These are phyloP conservation scores for Arthroderma uncinatum DNA, from an alignment of 2,329 filamentous ascomycete species.

Conservation along the genomic window DNA sequence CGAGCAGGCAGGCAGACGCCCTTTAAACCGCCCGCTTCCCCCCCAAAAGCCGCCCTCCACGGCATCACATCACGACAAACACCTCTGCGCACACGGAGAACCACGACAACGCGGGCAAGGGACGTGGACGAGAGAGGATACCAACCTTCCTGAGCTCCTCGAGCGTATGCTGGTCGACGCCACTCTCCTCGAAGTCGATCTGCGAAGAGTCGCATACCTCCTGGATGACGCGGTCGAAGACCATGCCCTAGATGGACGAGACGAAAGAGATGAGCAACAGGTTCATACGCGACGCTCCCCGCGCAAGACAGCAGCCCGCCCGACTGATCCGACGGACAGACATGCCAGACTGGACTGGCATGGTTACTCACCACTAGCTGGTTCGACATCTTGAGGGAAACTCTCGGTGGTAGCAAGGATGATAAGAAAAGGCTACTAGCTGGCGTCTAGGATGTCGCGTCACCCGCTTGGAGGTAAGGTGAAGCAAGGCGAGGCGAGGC, in stretches of 20 bases:
- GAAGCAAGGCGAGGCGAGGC: neutral
- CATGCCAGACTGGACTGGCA: too few relatives aligned
- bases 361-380: constrained; percentile 37
- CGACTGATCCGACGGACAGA: neutral
- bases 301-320: neutral
- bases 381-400: constrained; percentile 33
- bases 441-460: neutral
- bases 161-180: constrained; percentile 76
- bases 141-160: constrained; percentile 81
- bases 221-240: constrained; percentile 86
- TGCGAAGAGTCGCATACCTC: constrained; percentile 83
- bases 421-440: constrained; percentile 1
- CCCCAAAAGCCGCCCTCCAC: constrained; percentile 29
- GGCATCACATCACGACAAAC: constrained; percentile 30
- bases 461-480: neutral
- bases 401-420: neutral
- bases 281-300: neutral
- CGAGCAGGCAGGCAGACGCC: constrained; percentile 20
- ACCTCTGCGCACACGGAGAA: neutral
- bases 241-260: constrained; percentile 45
- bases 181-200: constrained; percentile 93
- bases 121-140: neutral
- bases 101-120: neutral
- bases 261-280: neutral
- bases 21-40: constrained; percentile 30